Base-by-base conservation (phyloP, 1,139 yeast species). In the Suhomyces yuchorum region DNA sequence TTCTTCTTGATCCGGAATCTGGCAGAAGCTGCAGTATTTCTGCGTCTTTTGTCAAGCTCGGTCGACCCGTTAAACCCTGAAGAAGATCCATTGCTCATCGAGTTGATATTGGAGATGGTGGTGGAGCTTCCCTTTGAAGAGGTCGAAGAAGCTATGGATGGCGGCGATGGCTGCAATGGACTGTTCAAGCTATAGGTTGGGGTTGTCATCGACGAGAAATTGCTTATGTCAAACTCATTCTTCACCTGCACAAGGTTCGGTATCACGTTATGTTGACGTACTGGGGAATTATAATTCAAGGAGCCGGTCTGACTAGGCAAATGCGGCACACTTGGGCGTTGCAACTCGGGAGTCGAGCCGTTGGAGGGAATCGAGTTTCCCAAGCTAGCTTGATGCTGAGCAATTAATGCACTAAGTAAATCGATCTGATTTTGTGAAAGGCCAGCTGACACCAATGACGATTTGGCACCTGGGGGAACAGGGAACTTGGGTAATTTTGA, bases 391-490 rank as follows among this genome's bases (percentile, higher is more conserved):
- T 84, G 87, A 61, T 85, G 87, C 56, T 83, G 87, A 0, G 91
- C 92, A 36, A 85, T 81, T 47, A 86, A 70, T 0, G 89, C 88
- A 20, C 88, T 82, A 37, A 86, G 69, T 3, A 88, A 81, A 59
- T 85, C 90, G 18, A 86, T 85, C 61, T 86, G 92, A 40, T 81
- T 82, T 51, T 77, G 81, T 6, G 82, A 72, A 42, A 85, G 71
- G 0, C 93, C 93, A 1, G 85, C 88, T 18, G 81, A 78, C 15
- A 76, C 77, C 42, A 86, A 65, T 0, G 89, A 79, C 18, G 73
- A 68, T 53, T 82, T 78, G 1, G 91, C 92, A 4, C 89, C 89
- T 5, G 83, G 84, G 1, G 93, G 93, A 2, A 86, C 88, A 0
- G 81, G 80, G 34, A 83, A 82, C 55, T 80, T 78, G 17, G 89